These are phyloP conservation scores for Kickxella alabastrina DNA, from an alignment of 192 early-diverging fungal genomes.

Conservation along the genomic window DNA sequence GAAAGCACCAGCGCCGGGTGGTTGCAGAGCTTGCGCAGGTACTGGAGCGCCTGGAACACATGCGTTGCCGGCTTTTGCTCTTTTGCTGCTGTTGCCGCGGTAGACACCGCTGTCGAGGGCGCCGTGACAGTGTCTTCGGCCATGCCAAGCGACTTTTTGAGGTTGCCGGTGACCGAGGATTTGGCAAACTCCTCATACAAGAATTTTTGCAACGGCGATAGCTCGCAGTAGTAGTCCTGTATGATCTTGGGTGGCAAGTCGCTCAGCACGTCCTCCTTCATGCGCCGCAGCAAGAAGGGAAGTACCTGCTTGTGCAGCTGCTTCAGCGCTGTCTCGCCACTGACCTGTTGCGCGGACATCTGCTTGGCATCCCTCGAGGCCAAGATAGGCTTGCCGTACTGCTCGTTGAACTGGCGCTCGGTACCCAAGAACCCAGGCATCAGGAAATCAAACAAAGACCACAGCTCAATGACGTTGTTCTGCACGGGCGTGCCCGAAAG, in stretches of 20 bases:
- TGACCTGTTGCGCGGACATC: constrained; percentile 25
- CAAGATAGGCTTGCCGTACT: constrained; percentile 89
- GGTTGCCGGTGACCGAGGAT: constrained; percentile 41
- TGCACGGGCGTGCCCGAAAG: constrained; percentile 97
- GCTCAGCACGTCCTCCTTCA: constrained; percentile 97
- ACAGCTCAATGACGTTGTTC: constrained; percentile 96
- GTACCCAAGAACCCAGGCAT: constrained; percentile 98
- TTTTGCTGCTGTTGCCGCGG: no score
- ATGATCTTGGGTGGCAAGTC: constrained; percentile 99
- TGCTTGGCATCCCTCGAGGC: constrained; percentile 85
- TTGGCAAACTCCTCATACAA: constrained; percentile 93
- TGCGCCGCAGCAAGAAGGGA: constrained; percentile 89
- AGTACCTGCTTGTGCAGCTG: constrained; percentile 94
- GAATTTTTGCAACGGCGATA: constrained; percentile 81
- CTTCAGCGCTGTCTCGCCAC: constrained; percentile 67
- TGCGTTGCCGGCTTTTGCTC: constrained; percentile 63
- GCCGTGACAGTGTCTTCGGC: neutral
- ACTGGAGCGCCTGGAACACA: constrained; percentile 97
- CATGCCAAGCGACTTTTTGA: constrained; percentile 29
- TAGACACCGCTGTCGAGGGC: constrained; percentile 18
- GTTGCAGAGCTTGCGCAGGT: constrained; percentile 92
- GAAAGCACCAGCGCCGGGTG: constrained; percentile 91
- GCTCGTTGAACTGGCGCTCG: constrained; percentile 91
- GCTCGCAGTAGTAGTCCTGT: constrained; percentile 98
- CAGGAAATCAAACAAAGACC: constrained; percentile 97